These are phyloP conservation scores for Penicillium sp. DNA, from an alignment of 2,329 filamentous ascomycete species.

Conservation along the genomic window DNA sequence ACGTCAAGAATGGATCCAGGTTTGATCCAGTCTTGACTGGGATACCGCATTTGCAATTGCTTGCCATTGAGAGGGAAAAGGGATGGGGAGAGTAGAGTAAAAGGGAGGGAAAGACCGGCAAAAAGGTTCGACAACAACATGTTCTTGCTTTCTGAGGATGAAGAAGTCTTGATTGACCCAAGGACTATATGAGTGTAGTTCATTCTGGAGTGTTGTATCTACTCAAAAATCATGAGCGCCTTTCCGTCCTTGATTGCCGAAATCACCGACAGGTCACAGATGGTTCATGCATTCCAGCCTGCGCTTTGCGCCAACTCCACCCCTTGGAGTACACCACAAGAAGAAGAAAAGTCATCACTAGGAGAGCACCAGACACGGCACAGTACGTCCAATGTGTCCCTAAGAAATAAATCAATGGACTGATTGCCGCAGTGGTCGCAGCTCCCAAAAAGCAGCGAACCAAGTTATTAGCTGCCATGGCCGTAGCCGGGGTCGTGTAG, in stretches of 20 bases:
- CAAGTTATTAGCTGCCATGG: slow-evolving; percentile 39
- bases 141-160: background rate
- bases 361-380: slow-evolving; percentile 14
- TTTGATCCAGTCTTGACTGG: slow-evolving; percentile 19
- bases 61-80: slow-evolving; percentile 1
- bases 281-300: background rate
- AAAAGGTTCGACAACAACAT: background rate
- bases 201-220: background rate
- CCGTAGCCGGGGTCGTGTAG: slow-evolving; percentile 33
- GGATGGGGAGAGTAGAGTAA: background rate
- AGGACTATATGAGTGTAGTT: background rate
- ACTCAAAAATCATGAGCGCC: background rate
- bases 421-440: slow-evolving; percentile 28
- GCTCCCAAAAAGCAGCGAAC: slow-evolving; percentile 37
- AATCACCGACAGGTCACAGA: background rate
- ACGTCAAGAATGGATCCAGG: slow-evolving; percentile 22
- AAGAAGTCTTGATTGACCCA: background rate
- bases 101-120: background rate
- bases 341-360: slow-evolving; percentile 19
- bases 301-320: slow-evolving; percentile 21
- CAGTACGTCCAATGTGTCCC: slow-evolving; percentile 24
- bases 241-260: background rate
- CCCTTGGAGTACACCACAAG: slow-evolving; percentile 23
- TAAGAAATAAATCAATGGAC: slow-evolving; percentile 23
- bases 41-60: slow-evolving; percentile 23